Percentiles rank a stretch among this genome's conserved stretches.
Evolutionary conservation across 2,329 filamentous ascomycete species (phyloP).

Genomic region (Fusarium austroafricanum): DNA sequence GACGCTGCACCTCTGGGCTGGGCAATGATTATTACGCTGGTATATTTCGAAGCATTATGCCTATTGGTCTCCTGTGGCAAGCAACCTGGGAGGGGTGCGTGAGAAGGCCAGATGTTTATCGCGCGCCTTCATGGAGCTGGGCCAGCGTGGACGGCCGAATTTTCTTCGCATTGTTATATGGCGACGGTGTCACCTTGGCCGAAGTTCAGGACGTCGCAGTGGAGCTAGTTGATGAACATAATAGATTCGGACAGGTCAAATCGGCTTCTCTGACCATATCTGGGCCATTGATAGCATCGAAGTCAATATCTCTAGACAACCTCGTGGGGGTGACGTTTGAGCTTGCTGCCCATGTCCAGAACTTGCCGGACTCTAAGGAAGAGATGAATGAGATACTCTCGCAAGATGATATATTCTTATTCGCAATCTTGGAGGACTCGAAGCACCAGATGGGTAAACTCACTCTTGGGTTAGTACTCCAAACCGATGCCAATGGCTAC

Average conservation of each 20-base stretch:
- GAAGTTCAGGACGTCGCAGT: neutral
- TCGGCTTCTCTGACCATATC: neutral
- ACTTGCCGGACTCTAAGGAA: neutral
- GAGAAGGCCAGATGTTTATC: neutral
- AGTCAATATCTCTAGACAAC: neutral
- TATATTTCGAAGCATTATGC: neutral
- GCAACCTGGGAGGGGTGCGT: fast-evolving
- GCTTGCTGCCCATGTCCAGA: neutral
- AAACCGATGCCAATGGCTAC: neutral
- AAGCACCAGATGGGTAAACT: neutral
- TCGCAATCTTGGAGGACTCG: neutral
- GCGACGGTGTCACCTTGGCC: neutral
- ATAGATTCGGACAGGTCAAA: neutral
- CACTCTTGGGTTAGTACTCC: neutral
- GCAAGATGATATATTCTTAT: neutral
- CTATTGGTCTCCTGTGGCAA: neutral
- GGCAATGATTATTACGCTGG: neutral
- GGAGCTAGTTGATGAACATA: neutral
- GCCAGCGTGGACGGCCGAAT: neutral
- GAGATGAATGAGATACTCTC: neutral
- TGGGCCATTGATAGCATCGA: neutral
- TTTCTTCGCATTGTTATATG: neutral
- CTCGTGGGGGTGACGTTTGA: neutral
- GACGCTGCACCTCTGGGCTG: neutral
- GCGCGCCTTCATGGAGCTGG: conserved; percentile 6